Percentiles rank a stretch among this genome's conserved stretches.
These are phyloP conservation scores for Inga laurina DNA, from an alignment of 306 rosid genomes.

Conservation along the genomic window DNA sequence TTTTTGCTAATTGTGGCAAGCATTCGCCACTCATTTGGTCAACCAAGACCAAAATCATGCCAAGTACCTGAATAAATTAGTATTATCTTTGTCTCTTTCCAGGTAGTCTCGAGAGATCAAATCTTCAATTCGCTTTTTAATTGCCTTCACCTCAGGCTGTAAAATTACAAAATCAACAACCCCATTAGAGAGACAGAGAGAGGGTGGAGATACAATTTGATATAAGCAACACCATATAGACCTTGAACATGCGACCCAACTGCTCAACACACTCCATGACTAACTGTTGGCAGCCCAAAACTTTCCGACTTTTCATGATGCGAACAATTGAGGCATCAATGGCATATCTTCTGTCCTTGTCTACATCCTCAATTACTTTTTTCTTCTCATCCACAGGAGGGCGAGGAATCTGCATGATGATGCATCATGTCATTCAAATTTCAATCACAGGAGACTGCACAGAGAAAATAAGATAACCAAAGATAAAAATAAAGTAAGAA, in stretches of 20 bases:
- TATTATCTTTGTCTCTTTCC: conserved; percentile 92
- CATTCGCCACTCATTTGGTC: conserved; percentile 28
- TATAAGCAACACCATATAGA: conserved; percentile 22
- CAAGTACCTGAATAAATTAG: conserved; percentile 79
- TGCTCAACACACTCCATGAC: conserved; percentile 95
- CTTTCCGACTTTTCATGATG: conserved; percentile 88
- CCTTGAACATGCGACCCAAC: conserved; percentile 94
- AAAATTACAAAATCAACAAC: conserved; percentile 22
- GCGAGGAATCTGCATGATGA: conserved; percentile 70
- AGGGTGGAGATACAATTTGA: background rate
- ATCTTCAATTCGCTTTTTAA: conserved; percentile 92
- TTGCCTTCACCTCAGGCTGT: conserved; percentile 93
- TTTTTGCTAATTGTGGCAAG: conserved; percentile 35
- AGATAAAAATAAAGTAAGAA: background rate
- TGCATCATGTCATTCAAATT: background rate
- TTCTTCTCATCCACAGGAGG: conserved; percentile 96
- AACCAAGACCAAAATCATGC: conserved; percentile 57
- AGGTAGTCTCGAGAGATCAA: conserved; percentile 92
- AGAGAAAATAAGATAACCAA: background rate
- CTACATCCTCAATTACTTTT: conserved; percentile 90
- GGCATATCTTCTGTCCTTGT: conserved; percentile 93
- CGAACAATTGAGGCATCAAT: conserved; percentile 95
- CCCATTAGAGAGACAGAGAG: background rate
- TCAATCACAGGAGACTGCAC: conserved; percentile 3
- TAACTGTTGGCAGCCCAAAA: conserved; percentile 74